Conservation (phyloP, 2,329 filamentous ascomycete species). For the Trichoderma guizhouense region DNA sequence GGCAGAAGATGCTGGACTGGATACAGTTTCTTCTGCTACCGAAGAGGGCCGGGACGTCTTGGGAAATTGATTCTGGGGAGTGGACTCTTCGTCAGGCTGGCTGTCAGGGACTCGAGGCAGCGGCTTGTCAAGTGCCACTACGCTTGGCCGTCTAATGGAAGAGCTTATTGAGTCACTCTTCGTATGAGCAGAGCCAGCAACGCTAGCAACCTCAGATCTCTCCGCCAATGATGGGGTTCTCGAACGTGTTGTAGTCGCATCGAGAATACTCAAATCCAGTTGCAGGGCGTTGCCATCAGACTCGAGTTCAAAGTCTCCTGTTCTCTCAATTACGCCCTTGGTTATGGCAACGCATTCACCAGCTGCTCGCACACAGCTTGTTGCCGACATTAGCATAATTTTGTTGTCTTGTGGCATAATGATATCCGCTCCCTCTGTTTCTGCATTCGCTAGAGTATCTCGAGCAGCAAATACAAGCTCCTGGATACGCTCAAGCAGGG, state of each 20-base stretch:
- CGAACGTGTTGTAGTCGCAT: conserved; percentile 38
- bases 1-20: conserved; percentile 44
- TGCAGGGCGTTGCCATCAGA: conserved; percentile 56
- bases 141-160: conserved; percentile 37
- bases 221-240: conserved; percentile 33
- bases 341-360: conserved; percentile 89
- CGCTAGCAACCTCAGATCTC: conserved; percentile 37
- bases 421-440: conserved; percentile 70
- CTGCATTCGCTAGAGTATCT: conserved; percentile 68
- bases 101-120: conserved; percentile 59
- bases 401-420: conserved; percentile 78
- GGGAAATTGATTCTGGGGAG: conserved; percentile 33
- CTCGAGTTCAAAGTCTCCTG: conserved; percentile 89
- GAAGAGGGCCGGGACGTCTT: conserved; percentile 44
- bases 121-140: conserved; percentile 60
- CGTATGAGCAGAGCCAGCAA: conserved; percentile 39
- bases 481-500: conserved; percentile 76
- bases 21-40: conserved; percentile 39
- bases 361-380: conserved; percentile 81
- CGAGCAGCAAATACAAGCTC: conserved; percentile 78
- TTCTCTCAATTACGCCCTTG: conserved; percentile 78
- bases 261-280: conserved; percentile 53
- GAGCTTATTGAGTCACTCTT: conserved; percentile 37
- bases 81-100: neutral
- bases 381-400: conserved; percentile 72